These are phyloP conservation scores for Phytophthora vignae DNA, from an alignment of 352 stramenopile genomes.

Conservation along the genomic window DNA sequence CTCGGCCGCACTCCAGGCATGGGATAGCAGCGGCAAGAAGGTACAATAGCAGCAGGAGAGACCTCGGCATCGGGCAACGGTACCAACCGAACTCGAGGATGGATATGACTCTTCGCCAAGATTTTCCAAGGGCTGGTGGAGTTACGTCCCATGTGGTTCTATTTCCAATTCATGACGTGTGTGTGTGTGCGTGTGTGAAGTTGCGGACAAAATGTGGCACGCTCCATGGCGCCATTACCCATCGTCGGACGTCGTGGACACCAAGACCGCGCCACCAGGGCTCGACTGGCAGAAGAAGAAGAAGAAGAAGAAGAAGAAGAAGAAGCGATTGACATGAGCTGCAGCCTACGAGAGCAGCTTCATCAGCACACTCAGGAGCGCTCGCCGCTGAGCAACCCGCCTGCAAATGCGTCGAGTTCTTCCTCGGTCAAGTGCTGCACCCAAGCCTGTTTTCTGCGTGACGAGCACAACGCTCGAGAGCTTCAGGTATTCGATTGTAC, in stretches of 20 bases:
- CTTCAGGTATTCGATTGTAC: constrained; percentile 35
- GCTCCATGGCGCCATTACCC: constrained; percentile 6
- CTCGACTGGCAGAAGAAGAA: not conserved
- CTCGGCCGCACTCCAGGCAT: not conserved
- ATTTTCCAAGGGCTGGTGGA: constrained; percentile 6
- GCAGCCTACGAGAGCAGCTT: constrained; percentile 17
- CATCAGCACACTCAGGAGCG: constrained; percentile 12
- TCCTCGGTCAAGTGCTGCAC: constrained; percentile 25
- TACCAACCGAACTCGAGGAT: not conserved
- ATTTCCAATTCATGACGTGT: constrained; percentile 18
- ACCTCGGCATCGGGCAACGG: constrained; percentile 9
- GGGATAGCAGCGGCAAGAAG: constrained; percentile 14
- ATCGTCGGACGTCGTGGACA: constrained; percentile 6
- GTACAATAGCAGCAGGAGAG: not conserved
- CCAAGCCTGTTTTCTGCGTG: constrained; percentile 39
- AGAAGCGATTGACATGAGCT: constrained; percentile 18
- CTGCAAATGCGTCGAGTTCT: not conserved
- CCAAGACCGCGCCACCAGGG: not conserved
- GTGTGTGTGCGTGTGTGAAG: not conserved
- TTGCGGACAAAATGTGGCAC: constrained; percentile 4
- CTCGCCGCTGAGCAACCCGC: not conserved
- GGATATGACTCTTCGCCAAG: constrained; percentile 23
- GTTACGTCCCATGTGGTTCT: constrained; percentile 12
- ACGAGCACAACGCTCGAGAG: constrained; percentile 37
- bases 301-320: not conserved